Base-by-base conservation (phyloP, 441 rosid species). In the Adansonia gregorii region DNA sequence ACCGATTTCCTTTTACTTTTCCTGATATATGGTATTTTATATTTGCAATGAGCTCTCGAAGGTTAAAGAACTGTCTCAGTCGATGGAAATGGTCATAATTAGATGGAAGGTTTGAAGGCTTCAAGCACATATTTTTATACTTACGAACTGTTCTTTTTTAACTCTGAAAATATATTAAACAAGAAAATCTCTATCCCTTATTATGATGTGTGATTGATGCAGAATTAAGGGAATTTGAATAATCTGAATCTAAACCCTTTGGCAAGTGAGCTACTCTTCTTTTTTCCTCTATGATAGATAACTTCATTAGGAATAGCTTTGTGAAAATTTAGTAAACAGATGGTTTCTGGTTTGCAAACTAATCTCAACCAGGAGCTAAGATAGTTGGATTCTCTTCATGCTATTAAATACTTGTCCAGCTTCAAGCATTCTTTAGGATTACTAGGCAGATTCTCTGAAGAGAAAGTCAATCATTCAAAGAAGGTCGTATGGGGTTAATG, bases 321-420 rank as follows among this genome's bases (percentile, higher is more conserved):
- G 24, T 65, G 49, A 61, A 61, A 64, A 35, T 64, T 64, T 7
- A 64, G 20, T 64, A 64, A 31, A 64, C 10, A 64, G 20, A 15
- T 35, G 11, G 46, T 64, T 12, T 20, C 64, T 61, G 12, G 12
- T 61, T 61, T 4, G 66, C 12, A 27, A 27, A 24, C 41, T 61
- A 27, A 27, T 61, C 66, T 61, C n/a, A 24, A 10, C 19, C 35
- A 64, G 46, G 68, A 35, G 45, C 19, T 6, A 12, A 5, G 46
- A 3, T 10, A 6, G 20, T 15, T 65, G 48, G 10, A 15, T 64
- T 35, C 9, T 15, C 19, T 41, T 1, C 7, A 0, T 0, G 5
- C 24, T 67, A n/a, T 45, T 19, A 10, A 67, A 17, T 9, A 67
- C 14, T 39, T 43, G 52, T 43, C 24, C 24, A 17, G 27, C 14